Percentiles rank a stretch among this genome's conserved stretches.
Evolutionary conservation across 768 basidiomycete species (phyloP).

Genomic region (Suillus ampliporus): DNA sequence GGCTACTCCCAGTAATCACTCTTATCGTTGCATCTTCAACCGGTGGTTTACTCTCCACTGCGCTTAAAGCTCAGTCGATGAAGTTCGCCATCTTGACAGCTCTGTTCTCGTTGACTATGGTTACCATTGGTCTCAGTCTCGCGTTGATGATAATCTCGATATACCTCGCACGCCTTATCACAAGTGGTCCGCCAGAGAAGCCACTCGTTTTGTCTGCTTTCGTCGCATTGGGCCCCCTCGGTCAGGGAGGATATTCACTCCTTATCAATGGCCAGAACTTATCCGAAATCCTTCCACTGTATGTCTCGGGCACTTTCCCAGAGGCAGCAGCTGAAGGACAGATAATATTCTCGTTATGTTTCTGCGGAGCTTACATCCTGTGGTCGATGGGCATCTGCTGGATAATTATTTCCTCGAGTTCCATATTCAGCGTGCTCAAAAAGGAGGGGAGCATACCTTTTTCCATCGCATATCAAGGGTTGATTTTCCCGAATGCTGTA

Average conservation of each 20-base stretch:
- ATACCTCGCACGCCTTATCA: constrained; percentile 51
- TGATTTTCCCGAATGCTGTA: constrained; percentile 61
- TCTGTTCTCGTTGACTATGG: constrained; percentile 48
- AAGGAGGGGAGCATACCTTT: constrained; percentile 45
- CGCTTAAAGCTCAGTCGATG: constrained; percentile 42
- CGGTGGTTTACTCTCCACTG: constrained; percentile 49
- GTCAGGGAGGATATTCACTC: constrained; percentile 55
- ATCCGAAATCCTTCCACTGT: constrained; percentile 39
- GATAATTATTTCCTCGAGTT: constrained; percentile 50
- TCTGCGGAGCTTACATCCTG: constrained; percentile 51
- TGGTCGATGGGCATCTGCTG: constrained; percentile 64
- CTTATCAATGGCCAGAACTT: constrained; percentile 47
- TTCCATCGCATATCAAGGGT: constrained; percentile 57
- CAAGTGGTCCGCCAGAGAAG: constrained; percentile 46
- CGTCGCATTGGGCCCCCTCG: constrained; percentile 57
- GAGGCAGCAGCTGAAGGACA: constrained; percentile 42
- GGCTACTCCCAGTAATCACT: constrained; percentile 58
- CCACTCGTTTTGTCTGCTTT: constrained; percentile 50
- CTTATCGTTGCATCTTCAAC: constrained; percentile 59
- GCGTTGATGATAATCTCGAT: constrained; percentile 55
- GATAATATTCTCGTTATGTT: constrained; percentile 48
- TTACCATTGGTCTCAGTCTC: constrained; percentile 51
- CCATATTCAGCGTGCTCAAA: constrained; percentile 40
- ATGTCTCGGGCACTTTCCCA: constrained; percentile 37
- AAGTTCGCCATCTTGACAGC: constrained; percentile 49